phyloP scores from a whole-genome alignment of 2,329 filamentous ascomycete species.

The Colletotrichum sansevieriae region DNA sequence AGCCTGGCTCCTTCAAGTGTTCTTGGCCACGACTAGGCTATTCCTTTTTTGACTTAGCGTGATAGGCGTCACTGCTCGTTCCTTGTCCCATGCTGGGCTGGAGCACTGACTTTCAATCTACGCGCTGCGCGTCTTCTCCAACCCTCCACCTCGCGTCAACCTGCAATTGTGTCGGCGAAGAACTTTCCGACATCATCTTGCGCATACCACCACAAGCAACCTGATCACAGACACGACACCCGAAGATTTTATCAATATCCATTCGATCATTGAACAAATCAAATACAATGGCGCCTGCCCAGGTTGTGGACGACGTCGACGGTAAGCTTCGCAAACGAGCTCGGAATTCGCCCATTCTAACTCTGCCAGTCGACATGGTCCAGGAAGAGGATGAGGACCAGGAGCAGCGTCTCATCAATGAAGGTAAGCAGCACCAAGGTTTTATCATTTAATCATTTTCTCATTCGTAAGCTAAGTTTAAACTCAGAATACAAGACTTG shows the following conservation, averaged over 20 bases:
- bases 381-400: constrained; percentile 79
- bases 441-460: neutral
- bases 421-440: constrained; percentile 67
- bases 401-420: constrained; percentile 92
- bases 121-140: constrained; percentile 35
- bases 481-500: constrained; percentile 95
- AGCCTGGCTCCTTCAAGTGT: too few relatives aligned
- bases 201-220: constrained; percentile 12
- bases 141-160: constrained; percentile 36
- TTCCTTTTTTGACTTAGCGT: too few relatives aligned
- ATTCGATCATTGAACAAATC: neutral
- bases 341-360: constrained; percentile 37
- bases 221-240: constrained; percentile 15
- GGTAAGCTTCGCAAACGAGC: constrained; percentile 49
- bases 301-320: constrained; percentile 64
- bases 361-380: constrained; percentile 60
- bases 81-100: too few relatives aligned
- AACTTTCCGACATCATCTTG: constrained; percentile 18
- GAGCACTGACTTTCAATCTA: constrained; percentile 40
- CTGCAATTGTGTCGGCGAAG: constrained; percentile 32
- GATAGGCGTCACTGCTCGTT: too few relatives aligned
- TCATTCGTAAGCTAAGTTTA: neutral
- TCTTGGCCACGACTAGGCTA: too few relatives aligned
- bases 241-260: neutral
- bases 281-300: constrained; percentile 60